These are phyloP conservation scores for Elongisporangium senticosum DNA, from an alignment of 352 stramenopile species.

Conservation along the genomic window DNA sequence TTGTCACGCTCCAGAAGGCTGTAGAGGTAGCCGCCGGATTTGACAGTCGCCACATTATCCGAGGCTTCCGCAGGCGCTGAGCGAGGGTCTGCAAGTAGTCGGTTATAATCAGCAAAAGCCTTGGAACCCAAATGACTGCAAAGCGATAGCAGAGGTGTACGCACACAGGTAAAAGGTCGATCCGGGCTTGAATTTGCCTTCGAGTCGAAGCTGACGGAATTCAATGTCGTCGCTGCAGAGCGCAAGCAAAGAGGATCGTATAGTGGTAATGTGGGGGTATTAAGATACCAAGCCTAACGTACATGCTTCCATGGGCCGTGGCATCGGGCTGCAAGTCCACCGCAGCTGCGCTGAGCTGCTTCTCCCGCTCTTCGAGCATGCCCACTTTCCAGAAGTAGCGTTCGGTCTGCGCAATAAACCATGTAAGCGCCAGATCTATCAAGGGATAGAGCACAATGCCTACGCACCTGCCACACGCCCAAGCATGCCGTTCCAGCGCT, in stretches of 20 bases:
- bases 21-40: constrained; percentile 84
- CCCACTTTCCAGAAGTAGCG: constrained; percentile 89
- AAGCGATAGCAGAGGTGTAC: not conserved
- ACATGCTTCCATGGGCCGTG: constrained; percentile 54
- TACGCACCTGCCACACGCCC: constrained; percentile 72
- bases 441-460: not conserved
- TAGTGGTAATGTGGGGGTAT: too few species aligned
- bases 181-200: constrained; percentile 60
- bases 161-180: constrained; percentile 82
- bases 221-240: constrained; percentile 63
- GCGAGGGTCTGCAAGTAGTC: constrained; percentile 46
- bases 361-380: constrained; percentile 77
- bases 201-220: constrained; percentile 64
- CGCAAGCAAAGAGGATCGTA: not conserved
- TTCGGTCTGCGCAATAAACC: constrained; percentile 43
- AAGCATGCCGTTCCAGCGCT: constrained; percentile 68
- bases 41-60: constrained; percentile 72
- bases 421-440: not conserved
- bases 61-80: constrained; percentile 75
- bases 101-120: not conserved
- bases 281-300: constrained; percentile 2
- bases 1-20: constrained; percentile 65
- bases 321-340: constrained; percentile 57
- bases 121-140: not conserved
- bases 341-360: constrained; percentile 60